Conservation (phyloP, 2,329 filamentous ascomycete species). For the Leptographium lundbergii region DNA sequence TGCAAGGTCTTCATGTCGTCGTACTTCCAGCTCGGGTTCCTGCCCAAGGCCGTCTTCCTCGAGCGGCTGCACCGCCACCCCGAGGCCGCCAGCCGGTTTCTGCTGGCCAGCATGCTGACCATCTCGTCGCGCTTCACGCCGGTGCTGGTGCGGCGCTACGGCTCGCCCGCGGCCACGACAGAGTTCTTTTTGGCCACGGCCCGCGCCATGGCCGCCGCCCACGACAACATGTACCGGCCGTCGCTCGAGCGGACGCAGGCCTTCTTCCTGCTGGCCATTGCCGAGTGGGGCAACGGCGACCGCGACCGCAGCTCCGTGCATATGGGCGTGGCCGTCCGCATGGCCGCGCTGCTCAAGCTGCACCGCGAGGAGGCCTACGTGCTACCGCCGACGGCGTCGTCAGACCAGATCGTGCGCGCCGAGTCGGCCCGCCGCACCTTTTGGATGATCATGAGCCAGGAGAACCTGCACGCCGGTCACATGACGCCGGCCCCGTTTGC, state of each 20-base stretch:
- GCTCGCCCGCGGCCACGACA: slow-evolving; percentile 34
- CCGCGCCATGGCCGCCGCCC: slow-evolving; percentile 29
- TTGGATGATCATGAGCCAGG: slow-evolving; percentile 47
- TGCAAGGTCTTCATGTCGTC: slow-evolving; percentile 38
- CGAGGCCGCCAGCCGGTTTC: slow-evolving; percentile 35
- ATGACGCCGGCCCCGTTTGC: slow-evolving; percentile 35
- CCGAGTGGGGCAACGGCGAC: slow-evolving; percentile 41
- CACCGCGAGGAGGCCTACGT: slow-evolving; percentile 43
- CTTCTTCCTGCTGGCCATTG: slow-evolving; percentile 45
- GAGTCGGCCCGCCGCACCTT: slow-evolving; percentile 44
- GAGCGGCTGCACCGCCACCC: slow-evolving; percentile 30
- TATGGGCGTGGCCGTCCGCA: slow-evolving; percentile 41
- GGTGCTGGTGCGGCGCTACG: slow-evolving; percentile 31
- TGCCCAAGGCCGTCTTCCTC: slow-evolving; percentile 39
- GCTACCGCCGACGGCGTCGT: slow-evolving; percentile 21
- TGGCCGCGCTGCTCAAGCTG: slow-evolving; percentile 40
- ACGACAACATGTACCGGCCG: slow-evolving; percentile 33
- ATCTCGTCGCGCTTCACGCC: slow-evolving; percentile 43
- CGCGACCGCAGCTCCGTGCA: slow-evolving; percentile 35
- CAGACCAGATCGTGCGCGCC: slow-evolving; percentile 32
- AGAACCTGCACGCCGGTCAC: slow-evolving; percentile 41
- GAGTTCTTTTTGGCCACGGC: slow-evolving; percentile 40
- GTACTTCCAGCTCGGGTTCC: slow-evolving; percentile 48
- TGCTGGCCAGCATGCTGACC: slow-evolving; percentile 40
- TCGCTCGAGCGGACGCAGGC: slow-evolving; percentile 43